Evolutionary conservation across 1,284 basidiomycete genomes (phyloP), one percentile per base, ranked within the genome.

Genomic region (Boletus calvinii): DNA sequence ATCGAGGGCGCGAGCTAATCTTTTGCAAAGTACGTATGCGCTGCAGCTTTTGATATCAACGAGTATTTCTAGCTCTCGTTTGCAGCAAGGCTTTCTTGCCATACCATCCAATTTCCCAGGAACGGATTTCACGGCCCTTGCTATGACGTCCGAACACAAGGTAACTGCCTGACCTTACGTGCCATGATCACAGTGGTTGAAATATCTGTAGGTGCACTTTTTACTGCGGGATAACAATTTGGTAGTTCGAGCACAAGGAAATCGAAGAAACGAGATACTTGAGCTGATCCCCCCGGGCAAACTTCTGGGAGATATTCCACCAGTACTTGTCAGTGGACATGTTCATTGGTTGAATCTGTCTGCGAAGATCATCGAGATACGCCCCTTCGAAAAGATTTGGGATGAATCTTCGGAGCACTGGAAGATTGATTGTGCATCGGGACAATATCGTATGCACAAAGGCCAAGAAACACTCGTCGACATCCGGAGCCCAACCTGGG

Each of bases 71-170:
- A 10, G 32, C 41, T 15, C 10, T n/a, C 9, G 5, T 20, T 20
- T 31, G 3, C 20, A 44, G 42, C 42, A 44, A 15, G 7, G 30
- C 11, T 44, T 44, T 8, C 10, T 73, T 50, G 62, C 74, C 30
- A 53, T 71, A 10, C 74, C 75, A 20, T 60, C 65, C 1, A 53
- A 61, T 35, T 58, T 71, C 10, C 55, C 59, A 4, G 69, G 67
- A 1, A 71, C 75, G 70, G 63, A 71, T 31, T 76, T 66, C 55
- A 58, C 60, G 4, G 69, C 67, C n/a, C 59, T 61, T 22, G 45
- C 40, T 9, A 34, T 48, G 17, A 56, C 66, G 11, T 52, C 43
- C 6, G 49, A 60, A 13, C 48, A 59, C 44, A 48, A 63, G 50
- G 69, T 66, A 17, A 22, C 17, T 9, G 1, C 8, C n/a, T 13